A percentile compares a stretch with the other conserved stretches of the same genome.
Conservation (phyloP, 2,329 filamentous ascomycete genomes). For the Lasiodiplodia hormozganensis region DNA sequence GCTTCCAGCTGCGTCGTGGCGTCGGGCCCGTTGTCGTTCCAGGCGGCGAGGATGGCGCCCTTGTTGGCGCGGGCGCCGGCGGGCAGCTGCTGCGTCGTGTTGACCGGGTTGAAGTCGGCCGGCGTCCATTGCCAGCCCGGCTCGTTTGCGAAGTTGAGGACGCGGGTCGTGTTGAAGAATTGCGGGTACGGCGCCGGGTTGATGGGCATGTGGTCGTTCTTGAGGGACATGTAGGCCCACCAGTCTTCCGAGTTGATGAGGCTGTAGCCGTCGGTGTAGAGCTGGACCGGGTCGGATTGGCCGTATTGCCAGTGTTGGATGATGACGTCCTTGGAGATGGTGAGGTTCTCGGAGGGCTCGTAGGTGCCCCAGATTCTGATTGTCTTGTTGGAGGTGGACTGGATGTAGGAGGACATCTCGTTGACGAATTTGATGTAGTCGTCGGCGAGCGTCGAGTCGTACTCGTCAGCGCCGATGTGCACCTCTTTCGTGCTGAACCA, state of each 20-base stretch:
- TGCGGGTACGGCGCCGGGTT: slow-evolving; percentile 55
- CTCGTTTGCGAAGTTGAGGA: slow-evolving; percentile 53
- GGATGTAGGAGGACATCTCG: slow-evolving; percentile 44
- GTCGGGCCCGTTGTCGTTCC: slow-evolving; percentile 33
- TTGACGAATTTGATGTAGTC: slow-evolving; percentile 49
- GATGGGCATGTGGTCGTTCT: slow-evolving; percentile 59
- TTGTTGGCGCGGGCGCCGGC: slow-evolving; percentile 52
- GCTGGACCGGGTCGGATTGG: slow-evolving; percentile 53
- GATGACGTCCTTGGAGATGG: slow-evolving; percentile 50
- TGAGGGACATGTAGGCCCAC: slow-evolving; percentile 63
- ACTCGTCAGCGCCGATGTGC: slow-evolving; percentile 48
- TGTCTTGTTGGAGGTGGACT: slow-evolving; percentile 42
- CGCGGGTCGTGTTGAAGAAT: slow-evolving; percentile 53
- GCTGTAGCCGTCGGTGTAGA: slow-evolving; percentile 47
- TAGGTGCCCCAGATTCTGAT: slow-evolving; percentile 51
- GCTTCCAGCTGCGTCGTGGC: slow-evolving; percentile 36
- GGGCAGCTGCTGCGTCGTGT: slow-evolving; percentile 31
- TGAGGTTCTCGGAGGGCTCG: slow-evolving; percentile 50
- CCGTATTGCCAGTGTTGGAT: slow-evolving; percentile 59
- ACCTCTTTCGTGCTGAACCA: slow-evolving; percentile 49
- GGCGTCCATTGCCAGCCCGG: slow-evolving; percentile 56
- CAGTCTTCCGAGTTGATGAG: slow-evolving; percentile 58
- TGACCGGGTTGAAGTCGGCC: slow-evolving; percentile 47
- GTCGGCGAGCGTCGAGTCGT: slow-evolving; percentile 44
- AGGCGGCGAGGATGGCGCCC: slow-evolving; percentile 39